These are phyloP conservation scores for Phlyctochytrium planicorne DNA, from an alignment of 192 early-diverging fungal genomes.

Conservation along the genomic window DNA sequence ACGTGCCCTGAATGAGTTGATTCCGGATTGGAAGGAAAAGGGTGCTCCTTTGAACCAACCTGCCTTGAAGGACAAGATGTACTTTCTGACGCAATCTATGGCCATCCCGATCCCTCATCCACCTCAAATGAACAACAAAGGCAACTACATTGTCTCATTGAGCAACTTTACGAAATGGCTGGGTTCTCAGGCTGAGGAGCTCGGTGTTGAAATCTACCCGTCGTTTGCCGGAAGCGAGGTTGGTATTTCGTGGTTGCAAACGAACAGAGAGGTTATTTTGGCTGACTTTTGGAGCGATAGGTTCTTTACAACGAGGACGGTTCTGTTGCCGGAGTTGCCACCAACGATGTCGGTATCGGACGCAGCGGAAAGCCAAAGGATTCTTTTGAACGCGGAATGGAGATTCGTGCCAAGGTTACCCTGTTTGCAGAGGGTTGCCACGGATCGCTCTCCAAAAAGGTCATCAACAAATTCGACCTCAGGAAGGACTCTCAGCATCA, in stretches of 20 bases:
- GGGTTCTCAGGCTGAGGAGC: constrained; percentile 93
- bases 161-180: constrained; percentile 94
- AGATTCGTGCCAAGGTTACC: constrained; percentile 89
- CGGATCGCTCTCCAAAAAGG: constrained; percentile 88
- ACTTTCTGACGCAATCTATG: constrained; percentile 71
- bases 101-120: constrained; percentile 86
- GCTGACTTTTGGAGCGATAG: constrained; percentile 18
- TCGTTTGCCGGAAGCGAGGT: constrained; percentile 89
- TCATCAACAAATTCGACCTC: constrained; percentile 85
- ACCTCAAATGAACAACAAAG: constrained; percentile 93
- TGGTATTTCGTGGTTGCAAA: constrained; percentile 3
- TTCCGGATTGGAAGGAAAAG: constrained; percentile 96
- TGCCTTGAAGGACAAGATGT: constrained; percentile 81
- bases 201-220: constrained; percentile 93
- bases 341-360: constrained; percentile 93
- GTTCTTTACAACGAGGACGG: constrained; percentile 91
- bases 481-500: constrained; percentile 84
- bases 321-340: constrained; percentile 86
- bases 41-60: constrained; percentile 90
- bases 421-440: constrained; percentile 98
- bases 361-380: constrained; percentile 87
- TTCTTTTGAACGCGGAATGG: constrained; percentile 92
- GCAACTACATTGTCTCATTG: constrained; percentile 96
- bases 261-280: too few species aligned
- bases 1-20: constrained; percentile 87